A percentile compares a stretch with the other conserved stretches of the same genome.
phyloP scores from a whole-genome alignment of 2,329 filamentous ascomycete species.

The Cladosporium cucumerinum region DNA sequence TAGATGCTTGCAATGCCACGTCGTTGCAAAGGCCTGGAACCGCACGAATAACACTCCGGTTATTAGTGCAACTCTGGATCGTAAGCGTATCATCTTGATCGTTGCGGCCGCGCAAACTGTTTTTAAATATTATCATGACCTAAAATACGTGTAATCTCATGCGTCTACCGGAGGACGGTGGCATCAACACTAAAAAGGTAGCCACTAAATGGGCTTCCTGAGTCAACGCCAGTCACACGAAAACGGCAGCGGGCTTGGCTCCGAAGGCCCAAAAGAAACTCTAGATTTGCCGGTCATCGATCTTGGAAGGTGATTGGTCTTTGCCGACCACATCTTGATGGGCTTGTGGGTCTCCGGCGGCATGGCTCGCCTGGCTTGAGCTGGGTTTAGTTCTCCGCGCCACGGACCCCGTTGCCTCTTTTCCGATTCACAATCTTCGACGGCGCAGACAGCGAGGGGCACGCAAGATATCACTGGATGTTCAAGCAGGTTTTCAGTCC shows the following conservation, averaged over 20 bases:
- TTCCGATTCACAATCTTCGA: not conserved
- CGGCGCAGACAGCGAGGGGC: not conserved
- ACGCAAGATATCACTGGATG: not conserved
- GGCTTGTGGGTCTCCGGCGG: not conserved
- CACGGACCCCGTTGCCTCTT: not conserved
- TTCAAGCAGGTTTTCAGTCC: not conserved
- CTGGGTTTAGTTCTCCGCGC: not conserved
- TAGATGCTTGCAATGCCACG: not conserved
- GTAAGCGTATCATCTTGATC: not conserved
- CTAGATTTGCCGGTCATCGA: not conserved
- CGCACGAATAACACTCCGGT: not conserved
- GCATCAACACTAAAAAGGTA: not conserved
- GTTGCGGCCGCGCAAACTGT: not conserved
- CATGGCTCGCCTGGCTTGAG: not conserved
- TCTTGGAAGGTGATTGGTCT: not conserved
- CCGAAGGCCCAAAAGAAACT: not conserved
- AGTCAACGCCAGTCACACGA: not conserved
- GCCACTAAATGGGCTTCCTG: not conserved
- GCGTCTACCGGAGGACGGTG: too few relatives aligned
- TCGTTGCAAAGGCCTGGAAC: not conserved
- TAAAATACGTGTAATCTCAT: not conserved
- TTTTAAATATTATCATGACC: not conserved
- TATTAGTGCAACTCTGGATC: not conserved
- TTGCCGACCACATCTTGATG: not conserved
- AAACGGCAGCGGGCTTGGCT: not conserved